A percentile compares a stretch with the other conserved stretches of the same genome.
phyloP scores from a whole-genome alignment of 176 grass and related monocot genomes.

The Lolium rigidum region DNA sequence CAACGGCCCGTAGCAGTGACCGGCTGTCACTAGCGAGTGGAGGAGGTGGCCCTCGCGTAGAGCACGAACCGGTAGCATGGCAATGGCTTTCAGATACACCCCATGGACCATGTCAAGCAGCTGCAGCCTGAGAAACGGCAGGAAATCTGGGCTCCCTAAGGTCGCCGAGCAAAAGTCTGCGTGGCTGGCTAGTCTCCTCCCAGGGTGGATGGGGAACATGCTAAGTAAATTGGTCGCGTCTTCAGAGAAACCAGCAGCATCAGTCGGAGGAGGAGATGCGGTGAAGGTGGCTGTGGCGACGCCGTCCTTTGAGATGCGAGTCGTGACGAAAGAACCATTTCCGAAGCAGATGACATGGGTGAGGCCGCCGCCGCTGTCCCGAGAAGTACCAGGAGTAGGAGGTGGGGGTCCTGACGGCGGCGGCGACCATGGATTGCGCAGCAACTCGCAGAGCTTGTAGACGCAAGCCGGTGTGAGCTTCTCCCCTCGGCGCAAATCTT shows the following conservation, averaged over 20 bases:
- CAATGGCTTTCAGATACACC: background rate
- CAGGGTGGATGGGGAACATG: background rate
- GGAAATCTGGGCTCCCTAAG: background rate
- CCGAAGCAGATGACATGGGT: background rate
- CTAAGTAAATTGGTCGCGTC: background rate
- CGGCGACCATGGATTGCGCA: background rate
- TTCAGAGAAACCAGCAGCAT: background rate
- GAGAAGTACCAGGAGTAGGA: background rate
- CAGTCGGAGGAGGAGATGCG: background rate
- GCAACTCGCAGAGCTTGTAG: background rate
- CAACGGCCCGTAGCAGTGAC: background rate
- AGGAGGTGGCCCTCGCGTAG: background rate
- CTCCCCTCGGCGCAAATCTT: background rate
- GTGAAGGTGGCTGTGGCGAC: constrained; percentile 15
- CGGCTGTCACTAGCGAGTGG: background rate
- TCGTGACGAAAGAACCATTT: background rate
- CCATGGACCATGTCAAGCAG: background rate
- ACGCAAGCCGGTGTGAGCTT: background rate
- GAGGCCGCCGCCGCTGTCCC: background rate
- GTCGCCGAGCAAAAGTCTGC: background rate
- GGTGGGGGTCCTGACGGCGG: background rate
- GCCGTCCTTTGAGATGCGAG: background rate
- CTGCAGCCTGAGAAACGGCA: background rate
- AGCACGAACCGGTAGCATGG: background rate
- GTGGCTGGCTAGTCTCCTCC: background rate